Percentiles rank a stretch among this genome's conserved stretches.
phyloP scores from a whole-genome alignment of 1,139 yeast genomes.

The Yamadazyma atmosphaerica region DNA sequence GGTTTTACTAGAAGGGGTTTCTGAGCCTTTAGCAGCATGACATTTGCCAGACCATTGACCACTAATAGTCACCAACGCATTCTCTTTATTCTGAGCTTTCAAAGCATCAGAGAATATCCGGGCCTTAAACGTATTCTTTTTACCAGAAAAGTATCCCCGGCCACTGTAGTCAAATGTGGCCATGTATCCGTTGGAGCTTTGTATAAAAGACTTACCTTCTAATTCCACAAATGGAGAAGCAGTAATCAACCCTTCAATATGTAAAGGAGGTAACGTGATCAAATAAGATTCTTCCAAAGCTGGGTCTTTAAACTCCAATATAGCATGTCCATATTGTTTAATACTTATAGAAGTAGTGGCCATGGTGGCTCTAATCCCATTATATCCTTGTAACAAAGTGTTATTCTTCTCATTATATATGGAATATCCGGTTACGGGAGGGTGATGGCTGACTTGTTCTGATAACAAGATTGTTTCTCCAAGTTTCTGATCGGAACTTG shows the following conservation, averaged over 20 bases:
- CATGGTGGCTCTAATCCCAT: slow-evolving; percentile 83
- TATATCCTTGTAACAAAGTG: slow-evolving; percentile 79
- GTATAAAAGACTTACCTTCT: slow-evolving; percentile 82
- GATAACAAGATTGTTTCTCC: slow-evolving; percentile 78
- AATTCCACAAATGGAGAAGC: slow-evolving; percentile 91
- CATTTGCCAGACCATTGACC: slow-evolving; percentile 95
- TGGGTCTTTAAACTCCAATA: slow-evolving; percentile 55
- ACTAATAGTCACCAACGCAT: slow-evolving; percentile 70
- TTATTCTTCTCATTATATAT: slow-evolving; percentile 70
- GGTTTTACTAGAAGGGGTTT: slow-evolving; percentile 34
- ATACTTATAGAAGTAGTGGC: slow-evolving; percentile 74
- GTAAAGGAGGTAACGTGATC: slow-evolving; percentile 92
- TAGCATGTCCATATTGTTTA: slow-evolving; percentile 89
- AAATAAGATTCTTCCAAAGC: slow-evolving; percentile 68
- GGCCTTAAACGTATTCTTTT: slow-evolving; percentile 89
- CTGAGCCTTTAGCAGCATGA: slow-evolving; percentile 43
- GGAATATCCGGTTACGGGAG: slow-evolving; percentile 90
- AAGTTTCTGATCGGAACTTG: slow-evolving; percentile 34
- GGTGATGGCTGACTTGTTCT: slow-evolving; percentile 96
- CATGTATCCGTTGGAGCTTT: slow-evolving; percentile 74
- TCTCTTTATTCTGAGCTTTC: slow-evolving; percentile 51
- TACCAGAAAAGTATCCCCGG: slow-evolving; percentile 94
- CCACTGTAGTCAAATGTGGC: slow-evolving; percentile 83
- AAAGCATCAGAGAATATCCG: slow-evolving; percentile 60
- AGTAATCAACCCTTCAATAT: slow-evolving; percentile 86